These are phyloP conservation scores for Stagonosporopsis tanaceti DNA, from an alignment of 2,329 filamentous ascomycete genomes.

Conservation along the genomic window DNA sequence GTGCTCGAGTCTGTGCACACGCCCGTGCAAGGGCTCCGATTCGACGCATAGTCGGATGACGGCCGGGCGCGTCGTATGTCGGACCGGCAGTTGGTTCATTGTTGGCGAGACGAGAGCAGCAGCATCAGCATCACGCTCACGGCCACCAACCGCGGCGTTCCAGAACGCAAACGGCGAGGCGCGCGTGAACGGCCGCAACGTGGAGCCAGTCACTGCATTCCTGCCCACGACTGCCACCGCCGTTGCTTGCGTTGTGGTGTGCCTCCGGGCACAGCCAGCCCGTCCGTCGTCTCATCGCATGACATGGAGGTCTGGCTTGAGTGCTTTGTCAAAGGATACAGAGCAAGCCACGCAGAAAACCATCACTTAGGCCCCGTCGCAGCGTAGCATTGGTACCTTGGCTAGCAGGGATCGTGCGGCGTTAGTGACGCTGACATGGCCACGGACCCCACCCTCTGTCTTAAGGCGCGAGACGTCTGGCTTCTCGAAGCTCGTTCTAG, in stretches of 20 bases:
- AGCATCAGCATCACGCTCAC: neutral
- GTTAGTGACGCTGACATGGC: neutral
- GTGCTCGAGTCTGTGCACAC: neutral
- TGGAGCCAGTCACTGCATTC: neutral
- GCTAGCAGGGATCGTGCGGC: neutral
- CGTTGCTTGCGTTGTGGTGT: neutral
- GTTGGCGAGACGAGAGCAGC: neutral
- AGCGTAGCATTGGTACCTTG: neutral
- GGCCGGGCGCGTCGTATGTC: constrained; percentile 1
- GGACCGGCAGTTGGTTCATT: constrained; percentile 2
- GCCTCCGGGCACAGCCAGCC: neutral
- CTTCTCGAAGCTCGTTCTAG: neutral
- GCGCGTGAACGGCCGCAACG: neutral
- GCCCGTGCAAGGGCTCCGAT: neutral
- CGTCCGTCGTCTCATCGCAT: neutral
- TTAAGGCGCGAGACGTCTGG: neutral
- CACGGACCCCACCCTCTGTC: neutral
- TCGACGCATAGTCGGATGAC: neutral
- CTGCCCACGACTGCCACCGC: neutral
- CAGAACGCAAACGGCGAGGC: constrained; percentile 1
- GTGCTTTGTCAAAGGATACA: neutral
- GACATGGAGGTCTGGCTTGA: neutral
- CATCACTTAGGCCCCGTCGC: neutral
- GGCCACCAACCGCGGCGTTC: neutral
- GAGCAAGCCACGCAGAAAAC: neutral